Evolutionary conservation across 768 basidiomycete genomes (phyloP).

Genomic region (Amanita polypyramis): DNA sequence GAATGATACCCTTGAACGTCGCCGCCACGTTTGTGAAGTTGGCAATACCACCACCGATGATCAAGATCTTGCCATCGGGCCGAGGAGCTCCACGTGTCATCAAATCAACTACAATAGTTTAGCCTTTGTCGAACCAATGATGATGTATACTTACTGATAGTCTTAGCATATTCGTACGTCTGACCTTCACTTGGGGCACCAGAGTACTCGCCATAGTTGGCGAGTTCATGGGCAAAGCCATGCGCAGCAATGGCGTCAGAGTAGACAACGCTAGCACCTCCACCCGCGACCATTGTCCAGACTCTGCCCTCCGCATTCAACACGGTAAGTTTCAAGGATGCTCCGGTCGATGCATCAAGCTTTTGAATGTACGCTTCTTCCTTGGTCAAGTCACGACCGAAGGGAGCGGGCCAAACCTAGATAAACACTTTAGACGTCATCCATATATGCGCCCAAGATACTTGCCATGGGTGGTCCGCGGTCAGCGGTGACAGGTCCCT

Average conservation of each 20-base stretch:
- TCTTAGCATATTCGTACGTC: slow-evolving; percentile 99
- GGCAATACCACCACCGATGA: slow-evolving; percentile 99
- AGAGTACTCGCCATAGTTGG: slow-evolving; percentile 99
- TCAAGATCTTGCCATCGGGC: slow-evolving; percentile 92
- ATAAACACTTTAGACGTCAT: neutral
- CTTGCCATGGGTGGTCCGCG: slow-evolving; percentile 93
- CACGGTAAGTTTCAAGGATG: slow-evolving; percentile 96
- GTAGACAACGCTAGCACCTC: slow-evolving; percentile 66
- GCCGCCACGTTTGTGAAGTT: slow-evolving; percentile 99
- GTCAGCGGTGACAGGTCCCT: slow-evolving; percentile 61
- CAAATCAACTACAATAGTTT: slow-evolving; percentile 56
- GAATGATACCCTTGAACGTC: slow-evolving; percentile 99
- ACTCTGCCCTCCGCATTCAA: slow-evolving; percentile 90
- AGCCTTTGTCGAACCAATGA: slow-evolving; percentile 1
- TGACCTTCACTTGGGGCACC: slow-evolving; percentile 97
- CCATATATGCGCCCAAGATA: slow-evolving; percentile 9
- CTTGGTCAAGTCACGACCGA: slow-evolving; percentile 95
- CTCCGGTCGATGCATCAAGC: slow-evolving; percentile 93
- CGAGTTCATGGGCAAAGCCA: slow-evolving; percentile 93
- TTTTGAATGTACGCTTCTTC: slow-evolving; percentile 99
- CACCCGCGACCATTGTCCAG: slow-evolving; percentile 99
- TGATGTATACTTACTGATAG: slow-evolving; percentile 56
- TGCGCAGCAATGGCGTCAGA: slow-evolving; percentile 82
- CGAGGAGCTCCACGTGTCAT: slow-evolving; percentile 84
- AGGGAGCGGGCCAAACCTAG: slow-evolving; percentile 82